Base-by-base conservation (phyloP, 1,284 basidiomycete species). In the Ustilago shanxiensis region DNA sequence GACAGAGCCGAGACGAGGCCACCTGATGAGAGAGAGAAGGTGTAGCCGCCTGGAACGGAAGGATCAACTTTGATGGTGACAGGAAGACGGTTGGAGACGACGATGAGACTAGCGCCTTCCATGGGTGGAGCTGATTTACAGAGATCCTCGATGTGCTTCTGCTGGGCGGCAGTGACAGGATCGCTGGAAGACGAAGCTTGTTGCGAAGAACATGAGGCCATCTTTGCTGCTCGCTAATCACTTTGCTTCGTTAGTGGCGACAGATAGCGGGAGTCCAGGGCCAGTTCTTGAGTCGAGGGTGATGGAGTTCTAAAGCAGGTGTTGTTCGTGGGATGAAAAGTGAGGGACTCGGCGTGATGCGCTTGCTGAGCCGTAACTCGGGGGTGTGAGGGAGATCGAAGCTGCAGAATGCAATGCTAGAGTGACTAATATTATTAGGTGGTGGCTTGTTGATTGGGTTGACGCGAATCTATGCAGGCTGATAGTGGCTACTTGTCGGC, bases 61-160 rank as follows among this genome's bases (percentile, higher is more conserved):
- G 79, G 64, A 61, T 86, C 83, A 31, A 71, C 77, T 70, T 83
- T 84, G 83, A 86, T 86, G 51, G 85, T 86, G 47, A 86, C 85
- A 28, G 95, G 95, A 71, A 98, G 91, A 66, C 95, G 91, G 88
- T 98, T 98, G 60, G 94, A 94, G 83, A 98, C 95, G 84, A 98
- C 93, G 88, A 98, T 93, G 88, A 98, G 91, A 76, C 94, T 73
- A 13, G 76, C 68, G 41, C 72, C 71, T 50, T 74, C 65, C 65
- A 72, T 68, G 18, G 61, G 55, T 16, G 72, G 68, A 8, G 47
- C 47, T 2, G 60, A 10, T 22, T 58, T 52, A 52, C 74, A 72
- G 20, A 72, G 63, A 16, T 72, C 68, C 22, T 72, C 74, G 49
- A 68, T 68, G 47, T 52, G 45, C 41, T 77, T 54, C 28, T 72